phyloP scores from a whole-genome alignment of 1,284 basidiomycete species.

The Cronartium quercuum region DNA sequence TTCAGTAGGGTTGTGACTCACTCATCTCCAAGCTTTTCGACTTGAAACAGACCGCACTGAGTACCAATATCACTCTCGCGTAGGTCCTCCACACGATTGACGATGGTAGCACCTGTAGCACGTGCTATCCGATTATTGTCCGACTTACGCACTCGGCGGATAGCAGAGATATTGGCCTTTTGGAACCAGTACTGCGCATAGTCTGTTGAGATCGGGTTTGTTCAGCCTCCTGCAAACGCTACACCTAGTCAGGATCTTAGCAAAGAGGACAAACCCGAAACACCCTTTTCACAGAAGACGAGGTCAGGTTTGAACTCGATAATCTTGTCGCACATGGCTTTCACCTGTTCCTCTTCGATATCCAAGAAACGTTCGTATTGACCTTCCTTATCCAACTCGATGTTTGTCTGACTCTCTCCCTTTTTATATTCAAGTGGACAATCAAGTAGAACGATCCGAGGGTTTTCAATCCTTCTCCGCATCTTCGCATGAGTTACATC shows the following conservation, averaged over 20 bases:
- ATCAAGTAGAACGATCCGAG: conserved; percentile 82
- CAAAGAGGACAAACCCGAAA: conserved; percentile 62
- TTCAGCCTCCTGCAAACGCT: background rate
- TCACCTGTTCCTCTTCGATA: conserved; percentile 97
- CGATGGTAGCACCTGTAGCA: conserved; percentile 89
- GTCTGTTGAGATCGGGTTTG: conserved; percentile 55
- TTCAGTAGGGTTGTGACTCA: conserved; percentile 50
- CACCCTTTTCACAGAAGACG: conserved; percentile 94
- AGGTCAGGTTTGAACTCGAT: conserved; percentile 92
- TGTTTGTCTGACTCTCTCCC: conserved; percentile 96
- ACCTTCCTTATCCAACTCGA: conserved; percentile 89
- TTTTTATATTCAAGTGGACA: conserved; percentile 99
- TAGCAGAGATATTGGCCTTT: conserved; percentile 81
- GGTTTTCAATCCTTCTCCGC: conserved; percentile 83
- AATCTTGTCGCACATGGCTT: conserved; percentile 76
- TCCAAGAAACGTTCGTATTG: conserved; percentile 90
- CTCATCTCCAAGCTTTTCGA: conserved; percentile 98
- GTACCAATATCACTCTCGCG: conserved; percentile 87
- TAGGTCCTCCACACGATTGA: conserved; percentile 92
- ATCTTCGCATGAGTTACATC: conserved; percentile 98
- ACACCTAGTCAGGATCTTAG: background rate
- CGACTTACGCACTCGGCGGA: conserved; percentile 91
- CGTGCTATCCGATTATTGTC: conserved; percentile 98
- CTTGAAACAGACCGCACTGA: conserved; percentile 85
- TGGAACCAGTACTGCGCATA: conserved; percentile 87